Conservation (phyloP, 495 filamentous ascomycete species). For the Penicillium robsamsonii region DNA sequence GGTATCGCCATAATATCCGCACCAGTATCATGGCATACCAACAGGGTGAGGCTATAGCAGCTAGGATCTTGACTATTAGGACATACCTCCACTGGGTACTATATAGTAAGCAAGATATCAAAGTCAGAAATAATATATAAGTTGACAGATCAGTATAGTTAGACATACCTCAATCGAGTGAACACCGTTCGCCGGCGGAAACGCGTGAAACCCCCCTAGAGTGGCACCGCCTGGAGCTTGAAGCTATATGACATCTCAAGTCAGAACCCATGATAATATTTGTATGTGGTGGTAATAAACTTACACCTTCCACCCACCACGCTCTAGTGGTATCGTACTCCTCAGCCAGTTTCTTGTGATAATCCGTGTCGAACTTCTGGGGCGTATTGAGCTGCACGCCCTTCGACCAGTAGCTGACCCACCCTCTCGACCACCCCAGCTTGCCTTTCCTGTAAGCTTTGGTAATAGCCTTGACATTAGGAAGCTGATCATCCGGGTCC, state of each 20-base stretch:
- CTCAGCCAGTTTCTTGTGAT: background rate
- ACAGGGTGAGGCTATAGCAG: no score
- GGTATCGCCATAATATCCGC: constrained; percentile 5
- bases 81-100: background rate
- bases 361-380: background rate
- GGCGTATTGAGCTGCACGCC: constrained; percentile 2
- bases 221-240: background rate
- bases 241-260: background rate
- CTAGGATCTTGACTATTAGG: background rate
- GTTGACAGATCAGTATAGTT: background rate
- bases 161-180: background rate
- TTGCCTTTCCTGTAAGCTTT: background rate
- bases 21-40: background rate
- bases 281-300: background rate
- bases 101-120: background rate
- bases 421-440: background rate
- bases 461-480: constrained; percentile 5
- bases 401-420: constrained; percentile 9
- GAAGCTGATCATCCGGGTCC: constrained; percentile 6
- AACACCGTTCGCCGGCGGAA: background rate
- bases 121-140: background rate
- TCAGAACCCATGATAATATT: background rate
- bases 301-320: constrained; percentile 9
- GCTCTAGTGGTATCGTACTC: background rate
- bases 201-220: background rate